These are phyloP conservation scores for Botrytis sinoallii DNA, from an alignment of 2,329 filamentous ascomycete species.

Conservation along the genomic window DNA sequence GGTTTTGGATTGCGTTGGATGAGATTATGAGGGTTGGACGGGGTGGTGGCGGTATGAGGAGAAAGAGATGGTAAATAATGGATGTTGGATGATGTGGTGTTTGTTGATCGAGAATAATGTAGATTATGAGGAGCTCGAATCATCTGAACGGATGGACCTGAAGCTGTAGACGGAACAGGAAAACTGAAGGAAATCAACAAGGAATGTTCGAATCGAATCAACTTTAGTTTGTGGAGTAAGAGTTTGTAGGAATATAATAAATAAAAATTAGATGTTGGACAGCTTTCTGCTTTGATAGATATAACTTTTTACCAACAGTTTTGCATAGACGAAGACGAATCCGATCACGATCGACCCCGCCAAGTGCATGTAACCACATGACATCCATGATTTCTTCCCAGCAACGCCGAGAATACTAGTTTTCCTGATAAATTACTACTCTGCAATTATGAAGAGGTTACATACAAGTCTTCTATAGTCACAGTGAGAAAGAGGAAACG, in stretches of 20 bases:
- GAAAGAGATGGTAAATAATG: neutral
- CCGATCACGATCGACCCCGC: neutral
- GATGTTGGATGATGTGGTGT: neutral
- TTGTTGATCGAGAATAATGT: neutral
- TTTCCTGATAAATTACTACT: neutral
- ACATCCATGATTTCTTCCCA: neutral
- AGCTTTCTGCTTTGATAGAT: no score
- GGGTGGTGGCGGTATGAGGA: neutral
- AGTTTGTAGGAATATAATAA: neutral
- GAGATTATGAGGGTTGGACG: slow-evolving; percentile 21
- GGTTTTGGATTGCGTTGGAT: slow-evolving; percentile 29
- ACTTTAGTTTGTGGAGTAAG: neutral
- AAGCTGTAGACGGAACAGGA: neutral
- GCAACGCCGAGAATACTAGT: neutral
- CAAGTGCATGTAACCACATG: neutral
- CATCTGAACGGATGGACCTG: neutral
- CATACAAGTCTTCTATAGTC: neutral
- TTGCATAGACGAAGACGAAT: neutral
- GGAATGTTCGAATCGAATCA: neutral
- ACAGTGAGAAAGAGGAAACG: no score
- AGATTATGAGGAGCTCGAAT: neutral
- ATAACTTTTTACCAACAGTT: neutral
- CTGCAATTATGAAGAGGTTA: neutral
- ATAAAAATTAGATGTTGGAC: neutral
- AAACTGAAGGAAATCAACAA: fast-evolving